Base-by-base conservation (phyloP, 352 stramenopile species). In the Pythium periplocum region DNA sequence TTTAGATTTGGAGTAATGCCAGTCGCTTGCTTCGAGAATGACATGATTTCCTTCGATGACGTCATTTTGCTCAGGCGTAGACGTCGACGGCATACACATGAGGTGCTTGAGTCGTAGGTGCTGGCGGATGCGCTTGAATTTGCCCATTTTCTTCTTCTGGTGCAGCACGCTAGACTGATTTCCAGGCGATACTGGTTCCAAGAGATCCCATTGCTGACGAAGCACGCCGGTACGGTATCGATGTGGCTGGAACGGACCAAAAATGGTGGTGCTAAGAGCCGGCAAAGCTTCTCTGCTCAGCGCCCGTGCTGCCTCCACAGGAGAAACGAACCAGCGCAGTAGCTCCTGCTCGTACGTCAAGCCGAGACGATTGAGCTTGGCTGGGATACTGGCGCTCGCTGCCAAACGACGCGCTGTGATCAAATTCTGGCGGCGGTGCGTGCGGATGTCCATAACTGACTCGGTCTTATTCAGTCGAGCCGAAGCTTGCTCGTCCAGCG, bases 281-380 rank as follows among this genome's bases (percentile, higher is more conserved):
- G 69, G 98, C 83, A 68, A 97, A 66, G 53, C 91, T 58, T 68
- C 68, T 7, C 33, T 83, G 83, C 81, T 98, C 75, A 70, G 81
- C 59, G 49, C 94, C 70, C 75, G 97, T 91, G 49, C 86, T 82
- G 69, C 80, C 58, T 93, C 80, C 0, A 69, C 74, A 34, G 83
- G 80, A 48, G 87, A 86, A 10, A 78, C 74, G 37, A 88, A 91
- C 80, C 80, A 93, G 36, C 83, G 75, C 11, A 93, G 66, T 26
- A 26, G 17, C 17, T 26, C 17, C 30, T 61, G 59, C 17, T 85
- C 77, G 36, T 70, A 64, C 7, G 66, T 59, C 4, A 66, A 57
- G 32, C 82, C 75, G 6, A 85, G 64, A 10, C 59, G 55, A 30
- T 75, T 68, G 3, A 63, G 60, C 17, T 26, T 26, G 6, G 41